Evolutionary conservation across 257 asterid genomes (phyloP).

Genomic region (Solanum acaule): DNA sequence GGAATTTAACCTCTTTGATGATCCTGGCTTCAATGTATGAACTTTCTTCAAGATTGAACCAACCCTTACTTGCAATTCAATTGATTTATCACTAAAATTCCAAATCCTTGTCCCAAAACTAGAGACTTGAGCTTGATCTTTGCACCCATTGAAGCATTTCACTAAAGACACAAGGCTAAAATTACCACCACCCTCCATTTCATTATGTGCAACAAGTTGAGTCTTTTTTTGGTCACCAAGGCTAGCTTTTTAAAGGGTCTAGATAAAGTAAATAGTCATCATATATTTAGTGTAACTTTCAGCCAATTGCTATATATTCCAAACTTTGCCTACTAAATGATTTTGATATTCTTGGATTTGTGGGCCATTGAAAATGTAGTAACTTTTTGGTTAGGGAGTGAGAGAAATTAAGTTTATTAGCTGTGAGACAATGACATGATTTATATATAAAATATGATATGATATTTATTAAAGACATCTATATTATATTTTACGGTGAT

Average conservation of each 20-base stretch:
- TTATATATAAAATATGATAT: background rate
- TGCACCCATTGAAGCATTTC: conserved; percentile 64
- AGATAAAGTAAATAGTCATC: background rate
- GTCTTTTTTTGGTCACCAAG: background rate
- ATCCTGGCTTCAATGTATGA: conserved; percentile 66
- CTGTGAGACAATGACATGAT: background rate
- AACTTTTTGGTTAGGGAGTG: background rate
- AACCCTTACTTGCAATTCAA: conserved; percentile 71
- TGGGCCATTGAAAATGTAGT: background rate
- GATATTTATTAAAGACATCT: background rate
- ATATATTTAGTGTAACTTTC: background rate
- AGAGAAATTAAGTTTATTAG: background rate
- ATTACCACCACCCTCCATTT: conserved; percentile 17
- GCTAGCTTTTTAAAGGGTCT: background rate
- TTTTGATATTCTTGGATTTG: conserved; percentile 3
- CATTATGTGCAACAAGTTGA: background rate
- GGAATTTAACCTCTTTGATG: conserved; percentile 57
- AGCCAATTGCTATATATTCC: background rate
- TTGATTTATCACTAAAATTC: conserved; percentile 55
- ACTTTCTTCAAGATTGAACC: conserved; percentile 70
- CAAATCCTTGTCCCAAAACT: conserved; percentile 67
- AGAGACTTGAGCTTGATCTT: conserved; percentile 48
- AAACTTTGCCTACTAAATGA: background rate
- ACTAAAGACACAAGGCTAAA: conserved; percentile 34
- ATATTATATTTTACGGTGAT: background rate